Evolutionary conservation across 1,284 basidiomycete genomes (phyloP).

Genomic region (Cutaneotrichosporon dermatis): DNA sequence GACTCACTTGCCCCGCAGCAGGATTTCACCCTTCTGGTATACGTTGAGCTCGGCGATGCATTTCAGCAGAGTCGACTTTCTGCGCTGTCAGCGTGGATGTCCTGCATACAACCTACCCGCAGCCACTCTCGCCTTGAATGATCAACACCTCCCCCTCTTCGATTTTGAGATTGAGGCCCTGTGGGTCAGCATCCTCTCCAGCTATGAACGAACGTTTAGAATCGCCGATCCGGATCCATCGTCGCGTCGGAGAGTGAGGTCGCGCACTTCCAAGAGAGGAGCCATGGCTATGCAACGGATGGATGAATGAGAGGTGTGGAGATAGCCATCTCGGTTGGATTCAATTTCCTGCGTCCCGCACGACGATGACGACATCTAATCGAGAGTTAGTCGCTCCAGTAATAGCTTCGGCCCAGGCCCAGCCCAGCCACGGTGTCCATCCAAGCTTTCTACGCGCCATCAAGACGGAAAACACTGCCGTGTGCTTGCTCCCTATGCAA

Average conservation of each 20-base stretch:
- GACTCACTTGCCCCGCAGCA: conserved; percentile 62
- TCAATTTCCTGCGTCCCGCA: too few species aligned
- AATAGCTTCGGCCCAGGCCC: too few species aligned
- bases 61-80: conserved; percentile 75
- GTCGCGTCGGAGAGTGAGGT: conserved; percentile 35
- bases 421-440: too few species aligned
- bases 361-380: too few species aligned
- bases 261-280: conserved; percentile 20
- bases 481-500: too few species aligned
- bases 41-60: conserved; percentile 72
- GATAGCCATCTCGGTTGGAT: too few species aligned
- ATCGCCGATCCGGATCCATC: conserved; percentile 38
- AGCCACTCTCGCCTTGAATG: conserved; percentile 69
- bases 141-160: conserved; percentile 67
- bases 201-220: conserved; percentile 24
- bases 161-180: conserved; percentile 58
- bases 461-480: too few species aligned
- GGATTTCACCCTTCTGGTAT: conserved; percentile 60
- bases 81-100: conserved; percentile 24
- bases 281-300: background rate
- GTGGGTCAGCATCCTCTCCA: conserved; percentile 8
- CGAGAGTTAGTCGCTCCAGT: too few species aligned
- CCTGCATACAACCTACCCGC: conserved; percentile 51
- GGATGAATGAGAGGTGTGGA: background rate
- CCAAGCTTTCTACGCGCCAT: too few species aligned